Base-by-base conservation (phyloP, 495 filamentous ascomycete species). In the Aspergillus carlsbadensis region DNA sequence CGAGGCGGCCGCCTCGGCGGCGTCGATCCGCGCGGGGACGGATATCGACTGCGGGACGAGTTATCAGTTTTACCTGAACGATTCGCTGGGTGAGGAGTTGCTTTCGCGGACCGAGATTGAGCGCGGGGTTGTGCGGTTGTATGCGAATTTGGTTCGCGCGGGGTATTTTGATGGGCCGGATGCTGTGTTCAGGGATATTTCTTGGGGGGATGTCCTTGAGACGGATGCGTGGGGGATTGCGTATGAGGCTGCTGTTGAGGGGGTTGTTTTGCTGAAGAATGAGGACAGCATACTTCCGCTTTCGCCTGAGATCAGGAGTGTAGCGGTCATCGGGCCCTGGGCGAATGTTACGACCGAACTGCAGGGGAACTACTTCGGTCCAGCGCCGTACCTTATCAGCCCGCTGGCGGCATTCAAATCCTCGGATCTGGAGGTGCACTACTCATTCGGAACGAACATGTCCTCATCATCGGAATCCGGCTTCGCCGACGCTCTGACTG, bases 191-290 rank as follows among this genome's bases (percentile, higher is more conserved):
- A 76, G 83, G 5, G 62, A 76, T 33, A 64, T 86, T 7, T 64
- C 63, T 15, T 86, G 78, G 73, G 66, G 69, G 8, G 74, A 83
- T 46, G 84, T 88, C 31, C 65, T 75, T 2, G 72, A 70, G 0
- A 75, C 78, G 3, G 65, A 79, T 35, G 74, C 81, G 0, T 75
- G 81, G 68, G 70, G 79, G 14, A 76, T 88, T 15, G 79, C 85
- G 0, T 75, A 82, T 44, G 72, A 78, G 56, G 84, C 84, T 0
- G 84, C 84, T 0, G 78, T 79, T 5, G 78, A 84, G 57, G 80
- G 85, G 0, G 79, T 84, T 21, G 78, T 81, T 7, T 69, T 88
- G 4, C 70, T 87, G 7, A 86, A 87, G 72, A 88, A 88, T 52
- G 79, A 84, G 49, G 78, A 84, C 24, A 81, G 74, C 20, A 69